Percentiles rank a stretch among this genome's conserved stretches.
Evolutionary conservation across 108 stramenopile species (phyloP).

Genomic region (Skeletonema costatum): DNA sequence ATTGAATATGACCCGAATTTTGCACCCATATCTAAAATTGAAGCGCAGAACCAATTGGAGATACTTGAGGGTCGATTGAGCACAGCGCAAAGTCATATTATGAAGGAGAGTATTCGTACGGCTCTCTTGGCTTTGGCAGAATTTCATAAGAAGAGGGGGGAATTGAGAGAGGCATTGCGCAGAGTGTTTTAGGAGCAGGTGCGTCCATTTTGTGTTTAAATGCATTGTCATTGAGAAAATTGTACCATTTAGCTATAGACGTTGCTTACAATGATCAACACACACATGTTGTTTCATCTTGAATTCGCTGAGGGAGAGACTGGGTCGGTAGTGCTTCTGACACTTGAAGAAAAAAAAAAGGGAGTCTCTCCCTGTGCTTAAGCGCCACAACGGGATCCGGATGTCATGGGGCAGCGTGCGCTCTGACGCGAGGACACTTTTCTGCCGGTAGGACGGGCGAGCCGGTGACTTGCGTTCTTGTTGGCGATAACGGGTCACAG

Average conservation of each 20-base stretch:
- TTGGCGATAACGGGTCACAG: no score
- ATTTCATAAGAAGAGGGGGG: slow-evolving; percentile 56
- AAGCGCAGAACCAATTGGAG: slow-evolving; percentile 7
- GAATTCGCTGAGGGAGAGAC: no score
- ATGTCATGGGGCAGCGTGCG: no score
- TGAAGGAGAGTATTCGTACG: slow-evolving; percentile 81
- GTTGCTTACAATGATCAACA: background rate
- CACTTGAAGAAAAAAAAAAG: no score
- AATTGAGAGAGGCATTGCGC: slow-evolving; percentile 51
- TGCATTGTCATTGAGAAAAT: background rate
- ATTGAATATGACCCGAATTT: slow-evolving; percentile 21
- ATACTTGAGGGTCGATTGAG: slow-evolving; percentile 61
- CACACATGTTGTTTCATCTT: background rate
- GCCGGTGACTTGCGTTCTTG: no score
- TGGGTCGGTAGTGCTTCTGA: no score
- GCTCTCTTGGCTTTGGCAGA: slow-evolving; percentile 58
- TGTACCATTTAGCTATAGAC: background rate
- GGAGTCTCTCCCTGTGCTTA: no score
- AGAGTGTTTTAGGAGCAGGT: slow-evolving; percentile 48
- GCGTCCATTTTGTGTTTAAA: background rate
- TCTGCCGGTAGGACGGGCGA: no score
- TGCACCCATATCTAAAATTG: background rate
- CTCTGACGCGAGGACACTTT: no score
- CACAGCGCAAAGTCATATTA: slow-evolving; percentile 69
- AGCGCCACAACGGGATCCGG: no score